A percentile compares a stretch with the other conserved stretches of the same genome.
phyloP scores from a whole-genome alignment of 2,329 filamentous ascomycete genomes.

The Mycosphaerella arachidis region DNA sequence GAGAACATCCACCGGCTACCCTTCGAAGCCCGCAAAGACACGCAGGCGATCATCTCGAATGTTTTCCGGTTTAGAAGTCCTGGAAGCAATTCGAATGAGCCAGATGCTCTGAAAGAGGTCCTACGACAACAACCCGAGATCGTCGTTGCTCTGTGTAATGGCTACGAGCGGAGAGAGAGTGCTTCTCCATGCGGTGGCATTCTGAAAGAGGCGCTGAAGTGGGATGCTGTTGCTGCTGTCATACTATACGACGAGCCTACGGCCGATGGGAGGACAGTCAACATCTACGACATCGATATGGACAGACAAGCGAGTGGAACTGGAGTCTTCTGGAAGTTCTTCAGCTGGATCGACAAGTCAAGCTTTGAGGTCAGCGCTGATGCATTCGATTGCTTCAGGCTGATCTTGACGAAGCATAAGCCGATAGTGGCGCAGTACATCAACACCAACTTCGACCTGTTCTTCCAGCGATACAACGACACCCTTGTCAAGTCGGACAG shows the following conservation, averaged over 20 bases:
- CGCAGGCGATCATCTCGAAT: constrained; percentile 92
- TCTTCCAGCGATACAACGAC: constrained; percentile 87
- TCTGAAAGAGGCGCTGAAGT: constrained; percentile 82
- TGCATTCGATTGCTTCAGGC: constrained; percentile 94
- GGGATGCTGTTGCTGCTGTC: constrained; percentile 82
- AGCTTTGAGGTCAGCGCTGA: constrained; percentile 96
- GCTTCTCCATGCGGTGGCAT: constrained; percentile 88
- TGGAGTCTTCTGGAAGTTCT: constrained; percentile 95
- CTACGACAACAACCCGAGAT: constrained; percentile 82
- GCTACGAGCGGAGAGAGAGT: constrained; percentile 86
- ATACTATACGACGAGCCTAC: constrained; percentile 88
- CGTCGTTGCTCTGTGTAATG: constrained; percentile 79
- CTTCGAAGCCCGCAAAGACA: constrained; percentile 94
- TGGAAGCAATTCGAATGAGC: constrained; percentile 65
- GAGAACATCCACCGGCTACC: constrained; percentile 77
- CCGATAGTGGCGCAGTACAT: constrained; percentile 83
- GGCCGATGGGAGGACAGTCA: constrained; percentile 66
- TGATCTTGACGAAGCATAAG: constrained; percentile 93
- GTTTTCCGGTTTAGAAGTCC: constrained; percentile 83
- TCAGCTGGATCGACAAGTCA: constrained; percentile 93
- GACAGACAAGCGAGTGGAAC: constrained; percentile 70
- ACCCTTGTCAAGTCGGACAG: constrained; percentile 85
- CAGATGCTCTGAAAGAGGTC: constrained; percentile 82
- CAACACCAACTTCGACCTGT: constrained; percentile 82
- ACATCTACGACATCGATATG: constrained; percentile 65